Percentiles rank a stretch among this genome's conserved stretches.
phyloP scores from a whole-genome alignment of 2,329 filamentous ascomycete species.

The Pezicula radicicola region DNA sequence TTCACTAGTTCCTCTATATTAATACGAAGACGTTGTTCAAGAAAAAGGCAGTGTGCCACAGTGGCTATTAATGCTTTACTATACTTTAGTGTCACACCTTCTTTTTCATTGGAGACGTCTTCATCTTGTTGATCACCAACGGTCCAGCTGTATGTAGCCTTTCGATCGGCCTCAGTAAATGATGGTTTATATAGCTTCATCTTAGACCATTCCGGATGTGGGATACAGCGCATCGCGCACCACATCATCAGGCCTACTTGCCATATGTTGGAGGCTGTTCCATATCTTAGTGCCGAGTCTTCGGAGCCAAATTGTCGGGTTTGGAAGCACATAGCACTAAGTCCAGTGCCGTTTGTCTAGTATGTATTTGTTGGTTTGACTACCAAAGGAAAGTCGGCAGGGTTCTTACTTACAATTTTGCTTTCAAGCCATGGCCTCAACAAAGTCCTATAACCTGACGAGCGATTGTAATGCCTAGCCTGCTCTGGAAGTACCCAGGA shows the following conservation, averaged over 20 bases:
- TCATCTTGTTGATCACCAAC: neutral
- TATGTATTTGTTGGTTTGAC: neutral
- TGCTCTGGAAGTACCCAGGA: too few species aligned
- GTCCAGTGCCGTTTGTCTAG: neutral
- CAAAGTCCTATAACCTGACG: too few species aligned
- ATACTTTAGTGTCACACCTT: neutral
- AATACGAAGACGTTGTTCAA: neutral
- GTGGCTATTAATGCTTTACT: neutral
- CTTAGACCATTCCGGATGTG: neutral
- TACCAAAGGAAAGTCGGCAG: too few species aligned
- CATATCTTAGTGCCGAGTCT: neutral
- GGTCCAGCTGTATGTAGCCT: neutral
- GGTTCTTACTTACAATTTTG: too few species aligned
- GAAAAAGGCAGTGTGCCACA: neutral
- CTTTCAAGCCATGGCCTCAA: too few species aligned
- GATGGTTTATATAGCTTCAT: neutral
- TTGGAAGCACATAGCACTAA: neutral
- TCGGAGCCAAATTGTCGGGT: neutral
- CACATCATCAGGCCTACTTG: neutral
- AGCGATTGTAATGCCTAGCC: too few species aligned
- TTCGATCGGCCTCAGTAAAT: neutral
- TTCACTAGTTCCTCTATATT: neutral
- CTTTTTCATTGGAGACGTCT: neutral
- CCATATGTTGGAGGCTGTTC: neutral
- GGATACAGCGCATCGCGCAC: neutral